These are phyloP conservation scores for Bryum argenteum DNA, from an alignment of 225 moss, liverwort and hornwort genomes.

Conservation along the genomic window DNA sequence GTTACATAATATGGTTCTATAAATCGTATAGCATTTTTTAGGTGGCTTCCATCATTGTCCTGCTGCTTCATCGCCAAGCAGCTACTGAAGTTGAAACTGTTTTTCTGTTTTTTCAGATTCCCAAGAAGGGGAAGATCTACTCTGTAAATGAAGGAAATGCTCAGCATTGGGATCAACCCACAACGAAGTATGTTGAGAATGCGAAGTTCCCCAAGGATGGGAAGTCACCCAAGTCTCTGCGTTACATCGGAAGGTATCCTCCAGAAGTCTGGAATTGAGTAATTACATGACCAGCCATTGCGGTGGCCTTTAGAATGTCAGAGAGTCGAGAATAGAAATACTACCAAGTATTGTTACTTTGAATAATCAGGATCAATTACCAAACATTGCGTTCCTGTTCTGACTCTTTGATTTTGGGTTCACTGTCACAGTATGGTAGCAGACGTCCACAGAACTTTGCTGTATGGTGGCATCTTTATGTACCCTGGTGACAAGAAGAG, in stretches of 20 bases:
- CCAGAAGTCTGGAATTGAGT: background rate
- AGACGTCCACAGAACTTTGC: constrained; percentile 93
- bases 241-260: constrained; percentile 94
- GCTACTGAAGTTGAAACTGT: background rate
- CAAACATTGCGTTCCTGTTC: constrained; percentile 1
- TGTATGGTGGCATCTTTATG: constrained; percentile 97
- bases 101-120: constrained; percentile 58
- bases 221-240: constrained; percentile 85
- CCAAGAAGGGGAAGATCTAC: constrained; percentile 94
- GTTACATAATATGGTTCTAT: background rate
- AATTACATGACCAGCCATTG: constrained; percentile 17
- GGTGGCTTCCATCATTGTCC: background rate
- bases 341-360: background rate
- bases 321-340: background rate
- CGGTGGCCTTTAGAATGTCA: constrained; percentile 1
- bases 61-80: constrained; percentile 1
- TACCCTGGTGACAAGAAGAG: constrained; percentile 98
- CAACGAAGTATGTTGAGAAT: constrained; percentile 80
- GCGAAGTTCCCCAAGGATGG: constrained; percentile 95
- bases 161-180: constrained; percentile 88
- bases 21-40: background rate
- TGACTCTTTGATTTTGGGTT: constrained; percentile 30
- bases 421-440: constrained; percentile 85
- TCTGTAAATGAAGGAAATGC: constrained; percentile 99
- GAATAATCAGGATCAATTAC: background rate